A percentile compares a stretch with the other conserved stretches of the same genome.
These are phyloP conservation scores for Entomortierella parvispora DNA, from an alignment of 192 early-diverging fungal genomes.

Conservation along the genomic window DNA sequence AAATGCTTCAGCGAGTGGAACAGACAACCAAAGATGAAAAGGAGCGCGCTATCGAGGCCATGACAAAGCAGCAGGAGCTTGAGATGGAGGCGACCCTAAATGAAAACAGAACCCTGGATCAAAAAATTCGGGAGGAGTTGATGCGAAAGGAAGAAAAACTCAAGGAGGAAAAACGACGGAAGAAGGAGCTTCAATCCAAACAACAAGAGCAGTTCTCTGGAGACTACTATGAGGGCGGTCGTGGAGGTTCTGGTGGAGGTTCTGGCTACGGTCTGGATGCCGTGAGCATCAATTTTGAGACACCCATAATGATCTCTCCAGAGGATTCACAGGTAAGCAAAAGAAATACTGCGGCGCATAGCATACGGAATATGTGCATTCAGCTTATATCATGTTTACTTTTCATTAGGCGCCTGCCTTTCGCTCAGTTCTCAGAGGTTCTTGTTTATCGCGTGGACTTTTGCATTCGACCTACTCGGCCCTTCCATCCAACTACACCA, in stretches of 20 bases:
- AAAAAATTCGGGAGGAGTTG: conserved; percentile 56
- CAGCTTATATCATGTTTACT: too few relatives aligned
- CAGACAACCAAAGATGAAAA: conserved; percentile 55
- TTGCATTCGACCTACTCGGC: conserved; percentile 53
- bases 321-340: conserved; percentile 48
- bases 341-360: background rate
- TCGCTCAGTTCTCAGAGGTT: conserved; percentile 42
- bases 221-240: conserved; percentile 28
- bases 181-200: conserved; percentile 50
- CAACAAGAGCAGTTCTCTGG: conserved; percentile 43
- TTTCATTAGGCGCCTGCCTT: conserved; percentile 48
- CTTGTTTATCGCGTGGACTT: conserved; percentile 32
- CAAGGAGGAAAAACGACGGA: conserved; percentile 51
- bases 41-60: conserved; percentile 48
- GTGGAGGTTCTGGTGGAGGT: conserved; percentile 28
- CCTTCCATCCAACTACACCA: conserved; percentile 46
- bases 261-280: conserved; percentile 40
- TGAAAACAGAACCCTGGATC: conserved; percentile 35
- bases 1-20: conserved; percentile 63
- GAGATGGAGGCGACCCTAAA: conserved; percentile 38
- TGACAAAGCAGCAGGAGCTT: conserved; percentile 42
- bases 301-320: conserved; percentile 46
- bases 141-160: conserved; percentile 52
- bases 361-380: background rate
- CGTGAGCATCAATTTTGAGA: conserved; percentile 51